phyloP scores from a whole-genome alignment of 2,329 filamentous ascomycete genomes.

The Grosmannia penicillata region DNA sequence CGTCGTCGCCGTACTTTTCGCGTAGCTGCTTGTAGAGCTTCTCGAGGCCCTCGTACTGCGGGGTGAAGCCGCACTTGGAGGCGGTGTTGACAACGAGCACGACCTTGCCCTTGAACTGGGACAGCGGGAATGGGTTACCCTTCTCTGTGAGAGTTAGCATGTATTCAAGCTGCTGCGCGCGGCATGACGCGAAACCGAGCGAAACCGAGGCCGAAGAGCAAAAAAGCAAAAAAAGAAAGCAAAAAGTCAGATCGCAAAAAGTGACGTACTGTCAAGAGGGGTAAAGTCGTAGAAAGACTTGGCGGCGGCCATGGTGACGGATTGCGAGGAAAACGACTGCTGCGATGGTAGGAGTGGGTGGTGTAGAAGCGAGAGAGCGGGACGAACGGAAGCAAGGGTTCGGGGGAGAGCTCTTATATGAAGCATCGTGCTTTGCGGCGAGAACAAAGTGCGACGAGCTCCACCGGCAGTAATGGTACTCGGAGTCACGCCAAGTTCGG shows the following conservation, averaged over 20 bases:
- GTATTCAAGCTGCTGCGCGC: no score
- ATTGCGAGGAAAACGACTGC: no score
- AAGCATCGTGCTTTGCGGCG: no score
- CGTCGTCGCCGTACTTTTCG: constrained; percentile 56
- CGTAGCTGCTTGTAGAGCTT: constrained; percentile 71
- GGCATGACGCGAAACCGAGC: no score
- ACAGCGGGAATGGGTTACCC: constrained; percentile 55
- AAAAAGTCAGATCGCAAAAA: background rate
- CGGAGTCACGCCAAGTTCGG: no score
- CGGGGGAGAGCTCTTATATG: no score
- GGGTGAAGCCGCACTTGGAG: constrained; percentile 97
- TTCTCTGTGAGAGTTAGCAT: constrained; percentile 36
- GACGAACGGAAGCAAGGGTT: no score
- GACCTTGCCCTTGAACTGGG: constrained; percentile 74
- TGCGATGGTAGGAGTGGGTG: constrained; percentile 1
- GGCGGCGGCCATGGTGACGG: constrained; percentile 50
- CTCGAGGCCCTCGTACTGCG: constrained; percentile 85
- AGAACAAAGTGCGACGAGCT: no score
- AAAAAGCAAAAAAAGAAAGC: background rate
- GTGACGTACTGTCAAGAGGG: constrained; percentile 58
- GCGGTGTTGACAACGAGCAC: constrained; percentile 95
- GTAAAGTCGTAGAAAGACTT: constrained; percentile 73
- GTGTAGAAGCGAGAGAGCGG: background rate
- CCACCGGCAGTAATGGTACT: no score
- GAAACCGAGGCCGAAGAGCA: constrained; percentile 1